A percentile compares a stretch with the other conserved stretches of the same genome.
These are phyloP conservation scores for Bassia scoparia DNA, from an alignment of 148 eudicot genomes.

Conservation along the genomic window DNA sequence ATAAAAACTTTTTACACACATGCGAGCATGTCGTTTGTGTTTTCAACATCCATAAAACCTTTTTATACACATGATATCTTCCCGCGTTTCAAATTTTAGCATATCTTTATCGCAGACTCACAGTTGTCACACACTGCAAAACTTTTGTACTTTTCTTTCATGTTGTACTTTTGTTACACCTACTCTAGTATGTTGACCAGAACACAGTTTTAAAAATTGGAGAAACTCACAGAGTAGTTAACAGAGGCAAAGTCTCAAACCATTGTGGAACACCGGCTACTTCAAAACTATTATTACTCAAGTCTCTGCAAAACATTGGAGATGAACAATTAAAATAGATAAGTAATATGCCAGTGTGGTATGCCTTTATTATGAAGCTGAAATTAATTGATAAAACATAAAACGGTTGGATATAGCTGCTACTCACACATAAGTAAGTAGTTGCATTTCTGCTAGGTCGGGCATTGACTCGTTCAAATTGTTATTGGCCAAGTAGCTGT, in stretches of 20 bases:
- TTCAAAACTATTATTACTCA: slow-evolving; percentile 33
- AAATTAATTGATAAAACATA: neutral
- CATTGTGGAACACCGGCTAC: slow-evolving; percentile 25
- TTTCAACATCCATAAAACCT: neutral
- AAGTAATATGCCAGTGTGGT: neutral
- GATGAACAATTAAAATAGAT: neutral
- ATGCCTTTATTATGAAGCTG: neutral
- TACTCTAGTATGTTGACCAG: neutral
- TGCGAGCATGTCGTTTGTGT: neutral
- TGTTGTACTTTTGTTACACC: neutral
- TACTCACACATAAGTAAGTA: slow-evolving; percentile 36
- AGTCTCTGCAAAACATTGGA: slow-evolving; percentile 29
- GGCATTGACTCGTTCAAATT: slow-evolving; percentile 28
- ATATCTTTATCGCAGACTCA: neutral
- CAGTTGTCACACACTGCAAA: neutral
- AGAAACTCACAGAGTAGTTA: slow-evolving; percentile 35
- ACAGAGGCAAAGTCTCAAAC: slow-evolving; percentile 21
- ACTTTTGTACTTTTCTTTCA: neutral
- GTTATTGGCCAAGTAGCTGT: slow-evolving; percentile 35
- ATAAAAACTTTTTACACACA: no score
- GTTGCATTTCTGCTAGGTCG: slow-evolving; percentile 30
- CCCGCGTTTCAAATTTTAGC: neutral
- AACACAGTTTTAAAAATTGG: neutral
- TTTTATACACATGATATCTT: neutral
- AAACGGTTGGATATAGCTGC: neutral